A percentile compares a stretch with the other conserved stretches of the same genome.
phyloP scores from a whole-genome alignment of 176 grass and related monocot genomes.

The Oryza punctata region DNA sequence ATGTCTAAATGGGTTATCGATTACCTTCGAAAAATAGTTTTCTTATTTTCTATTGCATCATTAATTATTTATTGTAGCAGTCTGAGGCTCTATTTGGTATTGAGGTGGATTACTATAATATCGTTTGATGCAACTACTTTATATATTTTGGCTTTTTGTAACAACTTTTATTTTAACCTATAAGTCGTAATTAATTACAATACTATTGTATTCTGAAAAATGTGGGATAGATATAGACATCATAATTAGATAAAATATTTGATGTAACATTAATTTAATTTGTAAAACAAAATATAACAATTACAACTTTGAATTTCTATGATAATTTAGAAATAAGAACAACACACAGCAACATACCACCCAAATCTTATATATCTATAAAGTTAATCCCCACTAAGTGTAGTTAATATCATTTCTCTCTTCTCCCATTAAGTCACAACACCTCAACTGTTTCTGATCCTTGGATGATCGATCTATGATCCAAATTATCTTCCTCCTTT shows the following conservation, averaged over 20 bases:
- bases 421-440: no score
- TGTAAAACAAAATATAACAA: not conserved
- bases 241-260: not conserved
- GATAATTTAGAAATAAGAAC: not conserved
- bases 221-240: not conserved
- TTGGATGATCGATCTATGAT: no score
- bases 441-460: no score
- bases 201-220: not conserved
- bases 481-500: no score
- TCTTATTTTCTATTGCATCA: no score
- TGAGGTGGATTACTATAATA: not conserved
- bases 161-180: not conserved
- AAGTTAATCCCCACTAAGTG: no score
- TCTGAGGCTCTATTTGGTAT: not conserved
- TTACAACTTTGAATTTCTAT: not conserved
- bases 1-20: no score
- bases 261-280: not conserved
- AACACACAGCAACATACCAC: not conserved
- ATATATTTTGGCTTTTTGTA: no score
- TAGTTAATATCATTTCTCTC: no score
- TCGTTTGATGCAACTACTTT: not conserved
- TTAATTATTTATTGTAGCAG: not conserved
- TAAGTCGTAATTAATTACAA: not conserved
- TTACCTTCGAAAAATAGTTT: no score
- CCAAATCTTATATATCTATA: no score